Conservation (phyloP, 106 monocot species). For the Triglochin maritima region DNA sequence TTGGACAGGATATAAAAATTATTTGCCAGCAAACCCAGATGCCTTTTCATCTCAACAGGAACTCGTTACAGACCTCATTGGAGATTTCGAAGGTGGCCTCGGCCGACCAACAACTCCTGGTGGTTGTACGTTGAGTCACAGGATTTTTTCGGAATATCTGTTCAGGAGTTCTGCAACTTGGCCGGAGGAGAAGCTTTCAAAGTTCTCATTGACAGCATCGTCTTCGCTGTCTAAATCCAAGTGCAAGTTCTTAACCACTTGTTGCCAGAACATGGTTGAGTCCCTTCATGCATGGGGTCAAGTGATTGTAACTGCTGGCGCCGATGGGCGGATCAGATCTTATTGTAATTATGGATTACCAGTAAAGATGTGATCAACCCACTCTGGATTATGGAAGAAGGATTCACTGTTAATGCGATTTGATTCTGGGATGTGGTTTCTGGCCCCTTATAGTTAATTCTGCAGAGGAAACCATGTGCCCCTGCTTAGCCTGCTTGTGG, state of each 20-base stretch:
- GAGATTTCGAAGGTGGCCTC: not conserved
- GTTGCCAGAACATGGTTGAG: conserved; percentile 16
- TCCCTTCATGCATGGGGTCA: conserved; percentile 73
- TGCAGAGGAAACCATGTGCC: too few species aligned
- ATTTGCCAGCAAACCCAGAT: not conserved
- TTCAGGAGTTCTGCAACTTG: conserved; percentile 63
- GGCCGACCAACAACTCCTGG: conserved; percentile 9
- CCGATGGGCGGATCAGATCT: conserved; percentile 65
- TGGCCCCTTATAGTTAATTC: too few species aligned
- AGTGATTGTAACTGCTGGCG: conserved; percentile 78
- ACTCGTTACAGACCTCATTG: conserved; percentile 4
- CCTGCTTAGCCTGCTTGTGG: too few species aligned
- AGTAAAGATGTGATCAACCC: conserved; percentile 12
- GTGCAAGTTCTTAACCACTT: conserved; percentile 37
- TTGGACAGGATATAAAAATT: conserved; percentile 38
- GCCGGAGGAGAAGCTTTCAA: conserved; percentile 90
- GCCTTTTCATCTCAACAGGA: conserved; percentile 5
- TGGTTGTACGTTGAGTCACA: conserved; percentile 37
- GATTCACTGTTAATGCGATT: too few species aligned
- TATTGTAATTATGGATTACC: conserved; percentile 89
- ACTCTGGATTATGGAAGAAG: not conserved
- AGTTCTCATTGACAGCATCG: conserved; percentile 2
- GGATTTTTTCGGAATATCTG: conserved; percentile 28
- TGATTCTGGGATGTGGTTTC: too few species aligned
- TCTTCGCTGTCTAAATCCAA: conserved; percentile 26